Base-by-base conservation (phyloP, 2,329 filamentous ascomycete species). In the Diaporthe vexans region DNA sequence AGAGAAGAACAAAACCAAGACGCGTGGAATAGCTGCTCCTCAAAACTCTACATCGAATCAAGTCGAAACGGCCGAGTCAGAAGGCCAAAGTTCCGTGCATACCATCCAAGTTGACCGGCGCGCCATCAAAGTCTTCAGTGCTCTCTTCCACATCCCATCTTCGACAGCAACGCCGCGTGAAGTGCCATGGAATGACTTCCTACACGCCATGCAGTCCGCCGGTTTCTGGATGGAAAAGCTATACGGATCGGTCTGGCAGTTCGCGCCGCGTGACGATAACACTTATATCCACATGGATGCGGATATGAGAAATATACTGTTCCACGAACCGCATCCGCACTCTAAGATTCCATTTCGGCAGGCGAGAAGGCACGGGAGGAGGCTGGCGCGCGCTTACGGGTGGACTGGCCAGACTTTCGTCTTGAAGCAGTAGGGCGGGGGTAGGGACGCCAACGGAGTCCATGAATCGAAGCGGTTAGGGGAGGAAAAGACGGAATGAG, bases 211-310 rank as follows among this genome's bases (percentile, higher is more conserved):
- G 59, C 61, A 19, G 3, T 33, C 52, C 9, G 61, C 63, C 1
- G 61, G 71, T 51, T 73, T 73, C 52, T 8, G 40, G 1, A 65
- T 59, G 19, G 71, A 73, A 24, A 68, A 73, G 71, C 29, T 73
- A 19, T 19, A 54, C 10, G 71, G 61, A 1, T 68, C 71, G 9
- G 51, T 29, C 6, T 73, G 59, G 71, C 59, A 73, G 15, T 73
- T 73, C 51, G 24, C 29, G 37, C 71, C 51, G 9, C 10, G 15
- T 1, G 4, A 15, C 17, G 24, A 26, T 4, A 21, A 29, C 6
- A 9, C 15, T 15, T 1, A 8, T 8, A 35, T 15, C 29, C 9
- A 33, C 7, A 4, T 15, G 17, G 19, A 0, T 7, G 69, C 29
- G n/a, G 24, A 8, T 4, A 52, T 13, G 51, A 37, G 43, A 7